Base-by-base conservation (phyloP, 1,284 basidiomycete genomes). In the Anthracocystis walkeri region DNA sequence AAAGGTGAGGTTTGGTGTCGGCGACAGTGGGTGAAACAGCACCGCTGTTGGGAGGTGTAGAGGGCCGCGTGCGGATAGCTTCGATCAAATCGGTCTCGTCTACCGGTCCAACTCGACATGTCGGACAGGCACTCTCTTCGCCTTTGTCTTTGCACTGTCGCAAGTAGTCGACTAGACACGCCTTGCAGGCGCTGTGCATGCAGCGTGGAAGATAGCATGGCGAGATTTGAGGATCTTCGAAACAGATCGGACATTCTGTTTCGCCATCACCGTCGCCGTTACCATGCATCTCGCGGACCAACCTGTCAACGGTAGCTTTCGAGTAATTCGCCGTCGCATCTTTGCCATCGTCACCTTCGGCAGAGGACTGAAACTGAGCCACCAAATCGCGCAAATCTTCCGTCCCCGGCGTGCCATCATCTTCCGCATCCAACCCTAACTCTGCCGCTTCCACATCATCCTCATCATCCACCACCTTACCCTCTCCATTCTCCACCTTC, bases 121-220 rank as follows among this genome's bases (percentile, higher is more conserved):
- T 82, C 1, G 81, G 80, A 61, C 83, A 85, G 2, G 62, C 53
- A 0, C 90, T 88, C 53, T 90, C 88, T 77, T 93, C 90, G 2
- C 88, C 89, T 67, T 89, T 90, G 75, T 91, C 90, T 58, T 90
- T 87, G 72, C 90, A 90, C 21, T 88, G 87, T 29, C 89, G 87
- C 27, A 94, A 86, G 78, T 90, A 91, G 12, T 89, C 89, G 8
- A 92, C 84, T 18, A 94, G 90, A 79, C 94, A 96, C 67, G 92
- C 90, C 81, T 92, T 93, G 85, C 94, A 96, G 2, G 80, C 85
- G 11, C 71, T 75, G 66, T 87, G 86, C 53, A 80, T 81, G 73
- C 86, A 87, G 8, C 66, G 65, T 5, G 86, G 86, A 23, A 87
- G 45, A 55, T 80, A 86, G 64, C 80, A 83, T 7, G 67, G 77